These are phyloP conservation scores for Fusarium abutilonis DNA, from an alignment of 2,329 filamentous ascomycete genomes.

Conservation along the genomic window DNA sequence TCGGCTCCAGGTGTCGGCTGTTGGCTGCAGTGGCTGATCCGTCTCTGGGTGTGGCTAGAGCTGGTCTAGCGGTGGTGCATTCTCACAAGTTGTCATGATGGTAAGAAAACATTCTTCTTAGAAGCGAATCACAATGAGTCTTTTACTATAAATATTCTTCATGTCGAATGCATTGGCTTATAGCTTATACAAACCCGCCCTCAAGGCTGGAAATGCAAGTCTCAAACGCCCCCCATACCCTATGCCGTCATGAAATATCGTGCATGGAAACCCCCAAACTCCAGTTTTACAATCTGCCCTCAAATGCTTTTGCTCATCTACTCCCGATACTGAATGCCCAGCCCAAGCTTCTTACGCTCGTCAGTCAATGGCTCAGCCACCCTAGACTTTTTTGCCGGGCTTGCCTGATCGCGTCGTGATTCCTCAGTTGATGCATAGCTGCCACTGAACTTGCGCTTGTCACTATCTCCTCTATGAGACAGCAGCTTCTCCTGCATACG, in stretches of 20 bases:
- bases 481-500: constrained; percentile 64
- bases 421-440: constrained; percentile 46
- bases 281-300: constrained; percentile 21
- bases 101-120: neutral
- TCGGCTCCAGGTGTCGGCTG: constrained; percentile 43
- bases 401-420: constrained; percentile 51
- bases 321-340: constrained; percentile 62
- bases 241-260: constrained; percentile 27
- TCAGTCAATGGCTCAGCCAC: constrained; percentile 54
- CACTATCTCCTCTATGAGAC: constrained; percentile 55
- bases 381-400: constrained; percentile 63
- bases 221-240: constrained; percentile 24
- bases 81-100: constrained; percentile 12
- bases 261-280: constrained; percentile 25
- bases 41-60: neutral
- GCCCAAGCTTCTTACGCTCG: constrained; percentile 55
- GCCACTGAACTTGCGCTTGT: constrained; percentile 63
- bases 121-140: neutral
- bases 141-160: neutral
- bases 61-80: constrained; percentile 22
- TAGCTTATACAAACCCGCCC: neutral
- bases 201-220: constrained; percentile 1
- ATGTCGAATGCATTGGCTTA: constrained; percentile 4
- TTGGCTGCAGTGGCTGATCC: constrained; percentile 27
- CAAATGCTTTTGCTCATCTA: constrained; percentile 10